A percentile compares a stretch with the other conserved stretches of the same genome.
These are phyloP conservation scores for Gracilaria domingensis DNA, from an alignment of 23 red algal species.

Conservation along the genomic window DNA sequence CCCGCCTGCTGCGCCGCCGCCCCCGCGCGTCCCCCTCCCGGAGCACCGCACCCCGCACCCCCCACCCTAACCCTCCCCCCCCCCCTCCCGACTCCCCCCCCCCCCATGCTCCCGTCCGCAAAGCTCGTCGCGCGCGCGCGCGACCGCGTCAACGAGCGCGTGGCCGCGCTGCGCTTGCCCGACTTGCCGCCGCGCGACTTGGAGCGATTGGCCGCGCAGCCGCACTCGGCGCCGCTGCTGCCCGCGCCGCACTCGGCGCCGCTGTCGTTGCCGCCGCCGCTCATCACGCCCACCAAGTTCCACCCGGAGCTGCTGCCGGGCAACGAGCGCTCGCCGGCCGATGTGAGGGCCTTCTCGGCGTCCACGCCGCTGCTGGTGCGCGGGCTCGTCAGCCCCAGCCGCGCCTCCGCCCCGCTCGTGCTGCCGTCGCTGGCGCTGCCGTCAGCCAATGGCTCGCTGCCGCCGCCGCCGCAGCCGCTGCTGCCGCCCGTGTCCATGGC, in stretches of 20 bases:
- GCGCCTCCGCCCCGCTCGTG: conserved; percentile 36
- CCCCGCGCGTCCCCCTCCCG: no score
- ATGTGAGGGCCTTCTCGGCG: conserved; percentile 45
- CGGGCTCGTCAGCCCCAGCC: conserved; percentile 36
- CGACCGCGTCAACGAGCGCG: conserved; percentile 37
- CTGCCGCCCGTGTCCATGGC: conserved; percentile 9
- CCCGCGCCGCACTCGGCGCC: conserved; percentile 40
- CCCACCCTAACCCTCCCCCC: no score
- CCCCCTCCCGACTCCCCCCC: no score
- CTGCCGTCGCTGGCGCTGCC: conserved; percentile 51
- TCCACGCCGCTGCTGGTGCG: conserved; percentile 54
- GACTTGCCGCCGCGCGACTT: conserved; percentile 55
- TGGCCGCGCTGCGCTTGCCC: conserved; percentile 52
- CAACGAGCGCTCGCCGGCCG: conserved; percentile 48
- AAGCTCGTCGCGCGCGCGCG: conserved; percentile 12
- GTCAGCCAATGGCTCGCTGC: conserved; percentile 14
- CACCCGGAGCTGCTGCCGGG: conserved; percentile 16
- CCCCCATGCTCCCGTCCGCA: conserved; percentile 18
- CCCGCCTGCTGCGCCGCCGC: no score
- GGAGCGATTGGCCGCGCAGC: conserved; percentile 43
- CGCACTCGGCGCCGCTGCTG: conserved; percentile 22
- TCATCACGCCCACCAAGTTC: conserved; percentile 50
- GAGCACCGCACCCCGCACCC: no score
- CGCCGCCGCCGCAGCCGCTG: not conserved
- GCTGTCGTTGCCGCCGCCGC: conserved; percentile 48